These are phyloP conservation scores for Alliaria petiolata DNA, from an alignment of 345 rosid genomes.

Conservation along the genomic window DNA sequence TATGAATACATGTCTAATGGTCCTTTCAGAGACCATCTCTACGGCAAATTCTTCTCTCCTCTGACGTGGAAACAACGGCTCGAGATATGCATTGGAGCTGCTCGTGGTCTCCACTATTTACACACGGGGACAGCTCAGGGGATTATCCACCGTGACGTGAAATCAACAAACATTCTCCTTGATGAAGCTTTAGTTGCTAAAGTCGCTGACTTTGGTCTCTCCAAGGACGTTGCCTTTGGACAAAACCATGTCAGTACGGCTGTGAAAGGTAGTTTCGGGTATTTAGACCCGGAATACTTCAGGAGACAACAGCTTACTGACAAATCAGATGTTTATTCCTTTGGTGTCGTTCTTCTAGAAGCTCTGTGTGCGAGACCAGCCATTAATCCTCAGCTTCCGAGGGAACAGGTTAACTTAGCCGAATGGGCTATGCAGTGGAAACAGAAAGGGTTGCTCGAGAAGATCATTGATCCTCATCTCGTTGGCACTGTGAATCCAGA, in stretches of 20 bases:
- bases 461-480: slow-evolving; percentile 46
- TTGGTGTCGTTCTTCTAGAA: slow-evolving; percentile 61
- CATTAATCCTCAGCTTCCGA: slow-evolving; percentile 49
- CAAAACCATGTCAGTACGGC: slow-evolving; percentile 56
- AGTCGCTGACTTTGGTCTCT: slow-evolving; percentile 77
- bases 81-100: slow-evolving; percentile 69
- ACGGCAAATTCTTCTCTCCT: slow-evolving; percentile 47
- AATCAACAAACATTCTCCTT: slow-evolving; percentile 71
- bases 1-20: slow-evolving; percentile 81
- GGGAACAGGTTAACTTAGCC: slow-evolving; percentile 62
- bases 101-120: slow-evolving; percentile 73
- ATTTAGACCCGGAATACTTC: slow-evolving; percentile 60
- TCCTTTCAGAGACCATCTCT: slow-evolving; percentile 69
- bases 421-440: slow-evolving; percentile 64
- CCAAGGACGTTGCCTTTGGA: slow-evolving; percentile 63
- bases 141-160: slow-evolving; percentile 77
- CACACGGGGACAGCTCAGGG: slow-evolving; percentile 88
- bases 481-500: slow-evolving; percentile 44
- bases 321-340: slow-evolving; percentile 59
- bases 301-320: slow-evolving; percentile 61
- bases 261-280: slow-evolving; percentile 50
- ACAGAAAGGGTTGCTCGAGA: slow-evolving; percentile 36
- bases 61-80: slow-evolving; percentile 71
- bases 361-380: slow-evolving; percentile 61
- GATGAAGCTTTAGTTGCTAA: slow-evolving; percentile 70